Percentiles rank a stretch among this genome's conserved stretches.
Evolutionary conservation across 2,329 filamentous ascomycete species (phyloP).

Genomic region (Ophidiomyces ophidiicola): DNA sequence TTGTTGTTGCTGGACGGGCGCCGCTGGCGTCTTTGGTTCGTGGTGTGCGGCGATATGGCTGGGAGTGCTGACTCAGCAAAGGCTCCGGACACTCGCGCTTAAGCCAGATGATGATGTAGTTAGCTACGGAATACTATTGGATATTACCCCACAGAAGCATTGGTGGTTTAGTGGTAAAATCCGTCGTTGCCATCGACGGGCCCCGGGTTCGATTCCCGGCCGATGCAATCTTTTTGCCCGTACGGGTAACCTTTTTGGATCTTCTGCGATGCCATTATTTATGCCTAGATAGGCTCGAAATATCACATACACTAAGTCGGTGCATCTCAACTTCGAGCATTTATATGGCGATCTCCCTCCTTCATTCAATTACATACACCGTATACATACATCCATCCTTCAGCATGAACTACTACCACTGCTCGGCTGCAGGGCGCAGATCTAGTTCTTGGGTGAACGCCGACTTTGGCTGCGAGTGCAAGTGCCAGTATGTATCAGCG

Average conservation of each 20-base stretch:
- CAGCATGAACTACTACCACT: no score
- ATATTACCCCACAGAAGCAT: constrained; percentile 4
- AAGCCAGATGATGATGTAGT: no score
- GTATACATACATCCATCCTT: no score
- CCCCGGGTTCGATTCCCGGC: constrained; percentile 38
- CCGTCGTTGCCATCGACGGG: constrained; percentile 43
- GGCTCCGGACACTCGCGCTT: no score
- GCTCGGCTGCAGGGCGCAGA: constrained; percentile 68
- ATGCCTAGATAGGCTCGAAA: background rate
- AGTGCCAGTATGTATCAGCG: constrained; percentile 71
- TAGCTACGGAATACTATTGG: no score
- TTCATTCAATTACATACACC: no score
- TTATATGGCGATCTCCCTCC: background rate
- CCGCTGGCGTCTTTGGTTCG: background rate
- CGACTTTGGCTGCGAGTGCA: constrained; percentile 69
- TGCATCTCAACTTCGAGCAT: background rate
- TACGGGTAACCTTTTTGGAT: background rate
- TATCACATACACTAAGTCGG: background rate
- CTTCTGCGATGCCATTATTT: background rate
- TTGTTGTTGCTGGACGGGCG: no score
- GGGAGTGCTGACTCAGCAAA: no score
- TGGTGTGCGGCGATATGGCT: background rate
- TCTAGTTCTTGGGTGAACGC: constrained; percentile 75
- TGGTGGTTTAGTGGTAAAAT: constrained; percentile 43
- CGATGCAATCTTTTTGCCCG: constrained; percentile 13